A percentile compares a stretch with the other conserved stretches of the same genome.
phyloP scores from a whole-genome alignment of 2,329 filamentous ascomycete genomes.

The Fusarium sublunatum region DNA sequence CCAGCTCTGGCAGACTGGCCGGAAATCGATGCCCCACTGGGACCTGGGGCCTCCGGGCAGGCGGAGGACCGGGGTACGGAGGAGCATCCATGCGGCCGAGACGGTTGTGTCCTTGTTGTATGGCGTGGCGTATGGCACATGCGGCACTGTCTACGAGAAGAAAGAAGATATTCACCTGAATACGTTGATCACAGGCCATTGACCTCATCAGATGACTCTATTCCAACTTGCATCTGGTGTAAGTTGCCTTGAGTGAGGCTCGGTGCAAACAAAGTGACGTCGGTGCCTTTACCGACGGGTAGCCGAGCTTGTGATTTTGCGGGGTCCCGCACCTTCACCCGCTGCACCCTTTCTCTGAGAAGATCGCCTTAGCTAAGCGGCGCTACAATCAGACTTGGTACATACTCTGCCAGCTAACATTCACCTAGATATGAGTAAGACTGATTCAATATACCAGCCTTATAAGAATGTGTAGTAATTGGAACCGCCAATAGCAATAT shows the following conservation, averaged over 20 bases:
- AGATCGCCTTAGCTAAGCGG: slow-evolving; percentile 13
- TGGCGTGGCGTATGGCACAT: slow-evolving; percentile 1
- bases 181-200: slow-evolving; percentile 20
- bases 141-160: neutral
- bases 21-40: slow-evolving; percentile 24
- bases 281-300: slow-evolving; percentile 57
- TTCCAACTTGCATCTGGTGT: neutral
- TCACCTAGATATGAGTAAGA: no score
- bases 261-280: slow-evolving; percentile 43
- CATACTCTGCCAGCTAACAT: no score
- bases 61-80: slow-evolving; percentile 42
- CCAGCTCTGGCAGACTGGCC: neutral
- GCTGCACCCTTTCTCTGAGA: neutral
- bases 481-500: no score
- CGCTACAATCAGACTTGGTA: no score
- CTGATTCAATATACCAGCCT: no score
- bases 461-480: no score
- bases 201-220: slow-evolving; percentile 10
- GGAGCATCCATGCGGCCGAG: slow-evolving; percentile 45
- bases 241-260: slow-evolving; percentile 1
- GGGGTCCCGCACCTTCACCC: slow-evolving; percentile 50
- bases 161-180: neutral
- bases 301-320: slow-evolving; percentile 70
- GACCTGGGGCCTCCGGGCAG: slow-evolving; percentile 38
- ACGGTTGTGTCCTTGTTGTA: neutral